Conservation (phyloP, 345 rosid genomes). For the Orychophragmus violaceus region DNA sequence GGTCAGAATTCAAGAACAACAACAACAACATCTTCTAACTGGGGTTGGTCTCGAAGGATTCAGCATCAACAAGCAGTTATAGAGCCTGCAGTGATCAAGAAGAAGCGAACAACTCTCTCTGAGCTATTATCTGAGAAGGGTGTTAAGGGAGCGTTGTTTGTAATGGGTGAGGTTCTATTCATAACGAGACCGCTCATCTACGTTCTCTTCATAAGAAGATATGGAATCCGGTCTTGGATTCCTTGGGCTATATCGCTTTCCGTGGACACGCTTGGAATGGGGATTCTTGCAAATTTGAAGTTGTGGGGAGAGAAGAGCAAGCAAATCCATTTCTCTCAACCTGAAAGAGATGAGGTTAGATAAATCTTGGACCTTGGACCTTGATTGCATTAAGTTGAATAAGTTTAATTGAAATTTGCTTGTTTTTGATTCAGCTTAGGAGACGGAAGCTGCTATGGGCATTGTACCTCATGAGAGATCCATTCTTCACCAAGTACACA, state of each 20-base stretch:
- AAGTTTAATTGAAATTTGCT: conserved; percentile 5
- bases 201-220: conserved; percentile 72
- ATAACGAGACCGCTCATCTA: conserved; percentile 82
- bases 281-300: conserved; percentile 40
- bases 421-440: conserved; percentile 46
- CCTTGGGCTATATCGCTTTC: conserved; percentile 88
- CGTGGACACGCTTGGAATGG: conserved; percentile 53
- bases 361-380: background rate
- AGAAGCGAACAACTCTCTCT: conserved; percentile 39
- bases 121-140: conserved; percentile 66
- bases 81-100: conserved; percentile 40
- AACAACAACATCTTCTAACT: conserved; percentile 29
- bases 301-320: conserved; percentile 35
- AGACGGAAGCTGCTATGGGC: conserved; percentile 92
- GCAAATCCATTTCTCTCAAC: conserved; percentile 39
- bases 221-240: conserved; percentile 77
- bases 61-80: conserved; percentile 59
- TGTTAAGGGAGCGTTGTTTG: conserved; percentile 49
- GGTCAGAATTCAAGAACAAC: conserved; percentile 63
- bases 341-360: conserved; percentile 77
- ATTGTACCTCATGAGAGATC: conserved; percentile 91
- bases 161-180: conserved; percentile 66
- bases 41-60: conserved; percentile 50
- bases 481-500: conserved; percentile 82
- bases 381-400: background rate